Conservation (phyloP, 352 stramenopile genomes). For the Phytophthora chlamydospora region DNA sequence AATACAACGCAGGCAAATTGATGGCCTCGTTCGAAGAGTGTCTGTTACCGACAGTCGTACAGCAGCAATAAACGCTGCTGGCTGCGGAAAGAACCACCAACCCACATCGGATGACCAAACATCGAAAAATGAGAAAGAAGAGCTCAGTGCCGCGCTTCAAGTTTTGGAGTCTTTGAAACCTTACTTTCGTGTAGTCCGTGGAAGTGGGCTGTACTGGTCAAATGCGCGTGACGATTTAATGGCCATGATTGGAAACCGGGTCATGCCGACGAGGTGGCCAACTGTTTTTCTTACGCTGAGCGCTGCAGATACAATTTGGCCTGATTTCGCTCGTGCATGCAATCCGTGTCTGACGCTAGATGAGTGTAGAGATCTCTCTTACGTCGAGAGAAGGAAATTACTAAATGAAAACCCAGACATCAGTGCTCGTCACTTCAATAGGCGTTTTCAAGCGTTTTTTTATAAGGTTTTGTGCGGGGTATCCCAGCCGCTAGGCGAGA, state of each 20-base stretch:
- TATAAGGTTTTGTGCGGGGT: not conserved
- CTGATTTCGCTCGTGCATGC: slow-evolving; percentile 26
- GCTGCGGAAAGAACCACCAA: too few relatives aligned
- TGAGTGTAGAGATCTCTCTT: not conserved
- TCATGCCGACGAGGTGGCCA: slow-evolving; percentile 7
- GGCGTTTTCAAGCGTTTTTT: not conserved
- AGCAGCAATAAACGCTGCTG: not conserved
- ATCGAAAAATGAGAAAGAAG: too few relatives aligned
- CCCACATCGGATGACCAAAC: too few relatives aligned
- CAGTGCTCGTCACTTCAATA: not conserved
- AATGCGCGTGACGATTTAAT: slow-evolving; percentile 14
- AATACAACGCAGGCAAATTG: too few relatives aligned
- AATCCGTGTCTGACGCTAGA: slow-evolving; percentile 2
- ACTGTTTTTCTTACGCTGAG: slow-evolving; percentile 29
- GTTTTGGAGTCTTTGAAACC: slow-evolving; percentile 10
- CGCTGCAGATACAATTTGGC: slow-evolving; percentile 32
- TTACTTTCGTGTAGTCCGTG: slow-evolving; percentile 5
- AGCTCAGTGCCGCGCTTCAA: not conserved
- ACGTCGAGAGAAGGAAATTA: too few relatives aligned
- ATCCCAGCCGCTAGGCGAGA: not conserved
- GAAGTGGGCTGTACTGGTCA: slow-evolving; percentile 11
- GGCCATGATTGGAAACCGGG: slow-evolving; percentile 10
- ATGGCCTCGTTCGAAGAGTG: too few relatives aligned
- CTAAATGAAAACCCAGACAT: slow-evolving; percentile 1
- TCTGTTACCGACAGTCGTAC: too few relatives aligned